Base-by-base conservation (phyloP, 805 yeast species). In the Kuraishia floccosa region DNA sequence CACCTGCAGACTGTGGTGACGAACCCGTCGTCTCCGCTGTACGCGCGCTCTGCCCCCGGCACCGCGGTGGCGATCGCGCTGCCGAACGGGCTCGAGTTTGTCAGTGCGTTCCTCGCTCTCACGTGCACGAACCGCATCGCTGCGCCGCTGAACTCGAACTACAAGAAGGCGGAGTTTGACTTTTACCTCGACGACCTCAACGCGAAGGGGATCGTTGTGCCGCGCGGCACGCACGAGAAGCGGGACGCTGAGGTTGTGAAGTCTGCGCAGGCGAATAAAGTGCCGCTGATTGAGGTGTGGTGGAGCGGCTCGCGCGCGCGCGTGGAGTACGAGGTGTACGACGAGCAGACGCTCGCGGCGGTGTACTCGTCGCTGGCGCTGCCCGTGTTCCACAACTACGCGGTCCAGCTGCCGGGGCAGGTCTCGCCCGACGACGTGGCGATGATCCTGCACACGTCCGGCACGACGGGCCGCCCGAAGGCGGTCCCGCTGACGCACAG, bases 381-480 rank as follows among this genome's bases (percentile, higher is more conserved):
- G 21, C 55, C 64, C 5, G 42, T 44, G 10, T 56, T 50, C 40
- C 29, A 44, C 24, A 60, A 61, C 38, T 39, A 36, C 24, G 30
- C 39, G 0, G 42, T 28, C 12, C 33, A 30, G 13, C 52, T 65
- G 35, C 65, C 69, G 15, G 69, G 71, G 3, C 50, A 39, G 30
- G 61, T 74, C 3, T 38, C 48, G 11, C 65, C 72, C 2, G 52
- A 62, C 28, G 78, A 75, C 35, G 62, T 72, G 23, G 84, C 84
- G 3, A 52, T 78, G 49, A 72, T 78, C 17, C 54, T 78, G 29
- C 85, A 78, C 51, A 78, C 87, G 6, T 69, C 79, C 28, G 87
- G 87, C 19, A 78, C 86, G 6, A 78, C 86, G 2, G 84, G 85
- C 3, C 64, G 76, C 31, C 86, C 86, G 30, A 78, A 78, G 49